These are phyloP conservation scores for Rubia peregrina DNA, from an alignment of 305 asterid species.

Conservation along the genomic window DNA sequence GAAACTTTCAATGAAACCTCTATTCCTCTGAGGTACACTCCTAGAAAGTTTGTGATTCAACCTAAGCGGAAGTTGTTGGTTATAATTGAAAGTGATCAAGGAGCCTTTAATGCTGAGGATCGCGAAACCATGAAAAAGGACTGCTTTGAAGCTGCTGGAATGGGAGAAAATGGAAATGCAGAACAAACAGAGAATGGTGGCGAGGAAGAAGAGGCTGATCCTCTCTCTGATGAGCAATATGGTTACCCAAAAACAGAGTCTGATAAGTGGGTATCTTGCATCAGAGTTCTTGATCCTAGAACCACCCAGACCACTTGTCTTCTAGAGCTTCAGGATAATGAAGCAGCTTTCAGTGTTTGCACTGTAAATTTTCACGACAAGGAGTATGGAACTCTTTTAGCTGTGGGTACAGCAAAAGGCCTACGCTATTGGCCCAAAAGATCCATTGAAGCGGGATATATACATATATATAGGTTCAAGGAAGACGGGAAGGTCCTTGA, in stretches of 20 bases:
- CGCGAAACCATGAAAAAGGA: slow-evolving; percentile 88
- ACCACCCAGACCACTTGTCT: slow-evolving; percentile 76
- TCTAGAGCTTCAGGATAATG: slow-evolving; percentile 95
- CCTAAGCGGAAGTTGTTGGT: slow-evolving; percentile 81
- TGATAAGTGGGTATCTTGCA: slow-evolving; percentile 92
- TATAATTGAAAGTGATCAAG: slow-evolving; percentile 93
- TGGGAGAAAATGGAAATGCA: slow-evolving; percentile 65
- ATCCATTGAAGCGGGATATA: slow-evolving; percentile 77
- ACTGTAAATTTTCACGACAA: slow-evolving; percentile 93
- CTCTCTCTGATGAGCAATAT: slow-evolving; percentile 90
- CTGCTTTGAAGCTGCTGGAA: slow-evolving; percentile 75
- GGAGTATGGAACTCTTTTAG: slow-evolving; percentile 87
- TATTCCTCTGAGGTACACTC: slow-evolving; percentile 89
- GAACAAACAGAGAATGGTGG: slow-evolving; percentile 86
- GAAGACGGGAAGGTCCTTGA: slow-evolving; percentile 94
- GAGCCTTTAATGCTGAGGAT: slow-evolving; percentile 89
- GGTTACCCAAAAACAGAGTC: slow-evolving; percentile 99
- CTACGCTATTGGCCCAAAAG: slow-evolving; percentile 89
- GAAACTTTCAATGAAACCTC: slow-evolving; percentile 92
- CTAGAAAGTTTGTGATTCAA: slow-evolving; percentile 83
- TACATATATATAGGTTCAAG: slow-evolving; percentile 85
- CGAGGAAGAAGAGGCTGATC: slow-evolving; percentile 60
- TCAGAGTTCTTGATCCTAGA: slow-evolving; percentile 92
- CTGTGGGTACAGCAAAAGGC: slow-evolving; percentile 97
- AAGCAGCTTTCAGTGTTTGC: slow-evolving; percentile 96